These are phyloP conservation scores for Zizania palustris DNA, from an alignment of 202 grass and related monocot genomes.

Conservation along the genomic window DNA sequence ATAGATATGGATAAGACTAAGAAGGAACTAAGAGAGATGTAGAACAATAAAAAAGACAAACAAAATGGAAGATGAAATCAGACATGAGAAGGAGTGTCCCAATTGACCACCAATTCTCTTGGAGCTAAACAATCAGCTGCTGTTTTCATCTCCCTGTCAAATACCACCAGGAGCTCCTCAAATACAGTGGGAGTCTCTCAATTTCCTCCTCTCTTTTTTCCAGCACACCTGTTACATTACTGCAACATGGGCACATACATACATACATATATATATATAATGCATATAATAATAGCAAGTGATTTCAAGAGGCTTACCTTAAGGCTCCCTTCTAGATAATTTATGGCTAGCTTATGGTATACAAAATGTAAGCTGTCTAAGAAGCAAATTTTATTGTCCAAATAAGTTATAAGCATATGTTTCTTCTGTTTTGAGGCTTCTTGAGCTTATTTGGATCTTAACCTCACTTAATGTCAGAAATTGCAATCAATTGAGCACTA, in stretches of 20 bases:
- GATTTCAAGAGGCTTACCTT: background rate
- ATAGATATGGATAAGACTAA: conserved; percentile 34
- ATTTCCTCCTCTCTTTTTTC: background rate
- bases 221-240: background rate
- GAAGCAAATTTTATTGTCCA: too few relatives aligned
- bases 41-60: conserved; percentile 12
- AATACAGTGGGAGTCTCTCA: background rate
- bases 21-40: background rate
- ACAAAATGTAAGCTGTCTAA: too few relatives aligned
- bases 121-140: conserved; percentile 5
- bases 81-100: conserved; percentile 18
- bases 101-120: conserved; percentile 32
- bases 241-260: background rate
- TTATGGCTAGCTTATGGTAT: too few relatives aligned
- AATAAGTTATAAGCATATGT: too few relatives aligned
- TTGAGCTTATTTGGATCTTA: too few relatives aligned
- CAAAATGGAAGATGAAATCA: background rate
- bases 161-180: conserved; percentile 1
- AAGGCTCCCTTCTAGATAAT: too few relatives aligned
- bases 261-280: too few relatives aligned
- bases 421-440: too few relatives aligned
- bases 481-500: too few relatives aligned
- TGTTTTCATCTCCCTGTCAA: background rate
- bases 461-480: too few relatives aligned
- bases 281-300: conserved; percentile 4